Conservation (phyloP, 805 yeast genomes). For the Pichia membranifaciens region DNA sequence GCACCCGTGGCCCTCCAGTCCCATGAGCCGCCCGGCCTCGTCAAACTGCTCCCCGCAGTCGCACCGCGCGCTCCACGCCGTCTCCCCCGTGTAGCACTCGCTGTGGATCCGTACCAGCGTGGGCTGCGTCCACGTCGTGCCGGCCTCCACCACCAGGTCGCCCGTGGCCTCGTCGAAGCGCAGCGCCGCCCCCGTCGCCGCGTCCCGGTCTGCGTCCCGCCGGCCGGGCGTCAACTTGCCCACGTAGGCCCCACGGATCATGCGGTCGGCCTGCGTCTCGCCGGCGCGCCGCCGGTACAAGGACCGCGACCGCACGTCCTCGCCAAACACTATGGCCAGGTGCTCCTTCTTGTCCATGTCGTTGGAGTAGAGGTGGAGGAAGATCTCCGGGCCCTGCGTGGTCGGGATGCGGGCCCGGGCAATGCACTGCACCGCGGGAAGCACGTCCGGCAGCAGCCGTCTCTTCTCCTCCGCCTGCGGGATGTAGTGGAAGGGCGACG, state of each 20-base stretch:
- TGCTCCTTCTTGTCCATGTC: slow-evolving; percentile 89
- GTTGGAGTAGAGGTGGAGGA: slow-evolving; percentile 82
- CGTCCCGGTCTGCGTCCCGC: slow-evolving; percentile 58
- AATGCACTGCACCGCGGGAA: slow-evolving; percentile 80
- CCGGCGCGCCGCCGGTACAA: slow-evolving; percentile 55
- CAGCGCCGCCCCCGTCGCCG: slow-evolving; percentile 32
- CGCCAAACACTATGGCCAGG: slow-evolving; percentile 94
- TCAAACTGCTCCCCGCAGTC: slow-evolving; percentile 99
- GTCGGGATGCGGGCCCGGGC: slow-evolving; percentile 97
- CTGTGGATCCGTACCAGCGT: slow-evolving; percentile 86
- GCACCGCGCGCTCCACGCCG: slow-evolving; percentile 98
- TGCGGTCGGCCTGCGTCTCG: slow-evolving; percentile 86
- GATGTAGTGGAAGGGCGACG: neutral
- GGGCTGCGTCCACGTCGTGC: slow-evolving; percentile 31
- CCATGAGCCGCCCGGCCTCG: slow-evolving; percentile 94
- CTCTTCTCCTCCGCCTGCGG: slow-evolving; percentile 25
- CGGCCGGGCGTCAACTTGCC: slow-evolving; percentile 91
- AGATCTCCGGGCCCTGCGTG: slow-evolving; percentile 89
- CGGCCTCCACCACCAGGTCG: slow-evolving; percentile 28
- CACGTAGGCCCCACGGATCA: slow-evolving; percentile 97
- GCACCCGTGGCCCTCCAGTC: slow-evolving; percentile 81
- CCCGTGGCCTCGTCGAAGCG: slow-evolving; percentile 37
- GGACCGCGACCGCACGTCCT: slow-evolving; percentile 72
- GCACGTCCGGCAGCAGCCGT: slow-evolving; percentile 40
- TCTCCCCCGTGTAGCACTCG: slow-evolving; percentile 98